Percentiles rank a stretch among this genome's conserved stretches.
phyloP scores from a whole-genome alignment of 2,329 filamentous ascomycete genomes.

The Neonectria hederae region DNA sequence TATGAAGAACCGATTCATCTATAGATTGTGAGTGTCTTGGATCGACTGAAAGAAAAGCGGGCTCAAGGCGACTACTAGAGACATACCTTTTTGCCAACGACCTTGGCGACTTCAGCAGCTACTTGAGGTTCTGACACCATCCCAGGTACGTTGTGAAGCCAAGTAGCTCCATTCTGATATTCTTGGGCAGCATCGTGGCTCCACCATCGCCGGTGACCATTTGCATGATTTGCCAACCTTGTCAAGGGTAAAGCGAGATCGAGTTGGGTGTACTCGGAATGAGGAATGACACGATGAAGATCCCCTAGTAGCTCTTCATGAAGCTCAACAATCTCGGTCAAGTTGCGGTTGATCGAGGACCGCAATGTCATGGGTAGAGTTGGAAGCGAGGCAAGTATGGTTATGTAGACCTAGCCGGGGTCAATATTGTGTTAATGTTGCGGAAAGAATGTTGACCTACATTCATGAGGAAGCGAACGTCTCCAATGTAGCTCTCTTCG shows the following conservation, averaged over 20 bases:
- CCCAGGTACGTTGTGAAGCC: conserved; percentile 59
- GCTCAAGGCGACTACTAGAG: not conserved
- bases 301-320: conserved; percentile 84
- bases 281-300: conserved; percentile 75
- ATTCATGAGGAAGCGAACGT: conserved; percentile 86
- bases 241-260: conserved; percentile 24
- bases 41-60: not conserved
- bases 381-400: conserved; percentile 76
- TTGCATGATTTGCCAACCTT: conserved; percentile 23
- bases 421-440: conserved; percentile 22
- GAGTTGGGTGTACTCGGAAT: conserved; percentile 68
- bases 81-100: conserved; percentile 68
- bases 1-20: conserved; percentile 84
- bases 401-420: conserved; percentile 72
- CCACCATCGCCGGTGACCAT: conserved; percentile 56
- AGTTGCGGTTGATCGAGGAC: conserved; percentile 79
- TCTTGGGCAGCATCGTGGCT: conserved; percentile 60
- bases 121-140: conserved; percentile 67
- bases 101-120: conserved; percentile 68
- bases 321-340: conserved; percentile 81
- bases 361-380: conserved; percentile 71
- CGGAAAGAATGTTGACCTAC: conserved; percentile 57
- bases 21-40: conserved; percentile 16
- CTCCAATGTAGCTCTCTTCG: conserved; percentile 88
- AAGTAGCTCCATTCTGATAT: conserved; percentile 48